Conservation (phyloP, 495 filamentous ascomycete species). For the Penicillium diatomitis region DNA sequence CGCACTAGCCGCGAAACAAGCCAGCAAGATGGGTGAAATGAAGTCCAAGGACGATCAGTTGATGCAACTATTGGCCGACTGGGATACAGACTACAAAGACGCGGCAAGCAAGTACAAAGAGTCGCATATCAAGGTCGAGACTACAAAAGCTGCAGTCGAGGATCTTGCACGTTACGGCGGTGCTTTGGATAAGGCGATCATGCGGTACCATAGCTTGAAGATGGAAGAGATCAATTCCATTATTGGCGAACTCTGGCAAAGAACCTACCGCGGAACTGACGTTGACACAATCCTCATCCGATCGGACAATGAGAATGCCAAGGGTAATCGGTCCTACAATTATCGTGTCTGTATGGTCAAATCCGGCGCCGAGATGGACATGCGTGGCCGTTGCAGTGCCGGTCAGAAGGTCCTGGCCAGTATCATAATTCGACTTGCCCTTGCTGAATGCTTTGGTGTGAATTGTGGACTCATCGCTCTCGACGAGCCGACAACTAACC, state of each 20-base stretch:
- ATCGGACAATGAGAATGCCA: conserved; percentile 70
- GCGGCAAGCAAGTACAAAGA: conserved; percentile 79
- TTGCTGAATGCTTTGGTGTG: conserved; percentile 93
- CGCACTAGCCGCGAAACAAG: conserved; percentile 49
- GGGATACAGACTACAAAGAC: conserved; percentile 76
- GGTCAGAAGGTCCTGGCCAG: conserved; percentile 93
- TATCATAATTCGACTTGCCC: conserved; percentile 94
- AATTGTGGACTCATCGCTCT: conserved; percentile 96
- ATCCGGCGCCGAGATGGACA: conserved; percentile 95
- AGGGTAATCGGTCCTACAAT: conserved; percentile 81
- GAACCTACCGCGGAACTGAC: conserved; percentile 94
- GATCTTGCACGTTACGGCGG: conserved; percentile 72
- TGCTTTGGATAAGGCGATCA: conserved; percentile 90
- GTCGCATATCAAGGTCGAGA: conserved; percentile 81
- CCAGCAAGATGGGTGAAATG: conserved; percentile 60
- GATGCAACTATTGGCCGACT: conserved; percentile 58
- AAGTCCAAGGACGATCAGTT: conserved; percentile 76
- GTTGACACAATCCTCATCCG: conserved; percentile 94
- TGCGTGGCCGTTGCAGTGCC: conserved; percentile 94
- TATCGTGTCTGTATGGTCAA: conserved; percentile 99
- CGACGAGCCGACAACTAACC: conserved; percentile 96
- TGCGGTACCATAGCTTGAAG: conserved; percentile 89
- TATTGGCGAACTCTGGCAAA: conserved; percentile 89
- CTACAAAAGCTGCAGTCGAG: conserved; percentile 84
- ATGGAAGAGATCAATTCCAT: conserved; percentile 99